phyloP scores from a whole-genome alignment of 495 filamentous ascomycete genomes.

The Xylaria cubensis region DNA sequence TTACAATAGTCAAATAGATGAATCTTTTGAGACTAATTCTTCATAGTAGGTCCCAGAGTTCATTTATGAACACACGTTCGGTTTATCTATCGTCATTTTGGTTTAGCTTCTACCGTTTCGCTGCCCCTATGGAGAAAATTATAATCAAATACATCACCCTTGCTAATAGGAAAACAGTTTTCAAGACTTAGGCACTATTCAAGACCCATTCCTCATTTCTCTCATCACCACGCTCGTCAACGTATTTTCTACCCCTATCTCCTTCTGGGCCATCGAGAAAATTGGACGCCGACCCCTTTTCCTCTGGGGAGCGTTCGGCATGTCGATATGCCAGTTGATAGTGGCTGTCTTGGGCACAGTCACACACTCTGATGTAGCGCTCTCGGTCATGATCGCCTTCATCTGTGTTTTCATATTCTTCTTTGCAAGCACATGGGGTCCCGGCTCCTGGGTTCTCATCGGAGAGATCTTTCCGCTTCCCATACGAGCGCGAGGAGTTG shows the following conservation, averaged over 20 bases:
- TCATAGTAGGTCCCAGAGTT: conserved; percentile 16
- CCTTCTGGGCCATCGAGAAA: conserved; percentile 82
- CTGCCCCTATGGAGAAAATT: background rate
- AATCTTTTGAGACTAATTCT: background rate
- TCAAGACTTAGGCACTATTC: conserved; percentile 70
- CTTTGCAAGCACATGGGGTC: conserved; percentile 83
- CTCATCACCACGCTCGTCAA: conserved; percentile 87
- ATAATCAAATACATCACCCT: background rate
- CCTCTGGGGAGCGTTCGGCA: conserved; percentile 76
- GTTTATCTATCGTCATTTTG: background rate
- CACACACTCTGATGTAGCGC: conserved; percentile 64
- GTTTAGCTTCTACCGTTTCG: background rate
- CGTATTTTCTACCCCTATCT: conserved; percentile 78
- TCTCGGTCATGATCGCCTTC: conserved; percentile 73
- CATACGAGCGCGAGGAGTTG: conserved; percentile 82
- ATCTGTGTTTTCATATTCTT: conserved; percentile 86
- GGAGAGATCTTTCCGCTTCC: conserved; percentile 88
- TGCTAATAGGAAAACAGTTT: conserved; percentile 49
- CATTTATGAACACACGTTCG: background rate
- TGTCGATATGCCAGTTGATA: conserved; percentile 87
- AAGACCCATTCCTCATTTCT: conserved; percentile 77
- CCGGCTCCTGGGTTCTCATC: conserved; percentile 81
- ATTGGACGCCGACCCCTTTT: conserved; percentile 85
- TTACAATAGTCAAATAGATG: background rate
- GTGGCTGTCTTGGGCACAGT: conserved; percentile 72